Base-by-base conservation (phyloP, 2,329 filamentous ascomycete genomes). In the Trichoderma sp. region DNA sequence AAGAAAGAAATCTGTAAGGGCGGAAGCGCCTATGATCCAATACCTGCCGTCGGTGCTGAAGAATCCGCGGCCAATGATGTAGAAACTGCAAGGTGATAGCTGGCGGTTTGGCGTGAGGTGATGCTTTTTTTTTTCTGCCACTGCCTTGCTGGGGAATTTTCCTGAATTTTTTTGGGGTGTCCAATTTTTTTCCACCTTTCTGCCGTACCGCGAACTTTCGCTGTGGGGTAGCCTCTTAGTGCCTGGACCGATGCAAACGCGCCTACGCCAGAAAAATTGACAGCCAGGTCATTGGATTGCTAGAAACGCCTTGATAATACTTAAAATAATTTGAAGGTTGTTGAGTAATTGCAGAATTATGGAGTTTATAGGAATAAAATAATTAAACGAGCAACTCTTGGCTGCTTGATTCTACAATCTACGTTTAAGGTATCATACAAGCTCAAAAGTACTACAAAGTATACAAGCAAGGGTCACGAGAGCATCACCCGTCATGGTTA, bases 151-250 rank as follows among this genome's bases (percentile, higher is more conserved):
- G 14, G 56, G 68, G 35, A 71, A 29, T 72, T 72, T 69, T 64
- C 71, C 71, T 74, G 71, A 63, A 50, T 72, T 75, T 75, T 75
- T 75, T 75, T 62, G 60, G 60, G 45, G 74, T 59, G 67, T 53
- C 74, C 74, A 74, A 50, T 76, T 72, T 75, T 75, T 75, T 75
- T 62, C 63, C 75, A 35, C 69, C 59, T 45, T 33, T 63, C 62
- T 67, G 35, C 53, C 41, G 50, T 67, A 73, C 75, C 62, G 75
- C 75, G 59, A 68, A 66, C 59, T 45, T 60, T 60, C 45, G 31
- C 69, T 76, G 71, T 76, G 71, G 75, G 69, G 75, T 67, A 74
- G 62, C 38, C 33, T 27, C 31, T 63, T 65, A 75, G 68, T 50
- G 68, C 74, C 29, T 65, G 24, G 62, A 27, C 21, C 6, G 29